Base-by-base conservation (phyloP, 1,139 yeast species). In the Geotrichum klebahnii region DNA sequence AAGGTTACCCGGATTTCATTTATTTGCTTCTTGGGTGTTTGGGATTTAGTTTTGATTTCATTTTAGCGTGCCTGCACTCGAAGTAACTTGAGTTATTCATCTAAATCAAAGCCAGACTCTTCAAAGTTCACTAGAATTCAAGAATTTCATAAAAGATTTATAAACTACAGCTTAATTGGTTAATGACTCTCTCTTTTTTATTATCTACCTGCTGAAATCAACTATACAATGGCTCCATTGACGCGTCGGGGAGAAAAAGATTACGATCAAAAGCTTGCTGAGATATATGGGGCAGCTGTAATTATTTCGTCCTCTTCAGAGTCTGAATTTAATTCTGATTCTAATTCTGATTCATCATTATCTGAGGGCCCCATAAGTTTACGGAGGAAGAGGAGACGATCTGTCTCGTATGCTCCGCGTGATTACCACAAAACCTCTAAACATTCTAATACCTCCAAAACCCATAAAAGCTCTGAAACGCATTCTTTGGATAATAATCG, bases 241-340 rank as follows among this genome's bases (percentile, higher is more conserved):
- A 29, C 39, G 19, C 49, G 3, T 8, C 16, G 49, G 9, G 31
- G 44, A 17, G 16, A 20, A 10, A 38, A 22, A n/a, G 33, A 10
- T 2, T 10, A 38, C 8, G 33, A 44, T 12, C 35, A 29, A n/a
- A 35, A 33, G 23, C 38, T 44, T 9, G 34, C 47, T 14, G 47
- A 44, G 23, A 17, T 35, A 6, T 16, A 23, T 22, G 17, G 20
- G 2, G n/a, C 43, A 14, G 45, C 39, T 3, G 42, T 46, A 8
- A 29, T 46, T 16, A 46, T 46, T 5, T 46, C 50, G n/a, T 37
- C 41, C 3, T 40, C 45, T 8, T 33, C 40, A 3, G 47, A 44
- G 26, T 33, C 38, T 8, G 46, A 42, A 40, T 12, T 12, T 23
- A 9, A 20, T 34, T 32, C 37, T 12, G 44, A 41, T n/a, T 24